Evolutionary conservation across 208 protist genomes (phyloP), one percentile per base, ranked within the genome.

Genomic region (Blechomonas ayalai): DNA sequence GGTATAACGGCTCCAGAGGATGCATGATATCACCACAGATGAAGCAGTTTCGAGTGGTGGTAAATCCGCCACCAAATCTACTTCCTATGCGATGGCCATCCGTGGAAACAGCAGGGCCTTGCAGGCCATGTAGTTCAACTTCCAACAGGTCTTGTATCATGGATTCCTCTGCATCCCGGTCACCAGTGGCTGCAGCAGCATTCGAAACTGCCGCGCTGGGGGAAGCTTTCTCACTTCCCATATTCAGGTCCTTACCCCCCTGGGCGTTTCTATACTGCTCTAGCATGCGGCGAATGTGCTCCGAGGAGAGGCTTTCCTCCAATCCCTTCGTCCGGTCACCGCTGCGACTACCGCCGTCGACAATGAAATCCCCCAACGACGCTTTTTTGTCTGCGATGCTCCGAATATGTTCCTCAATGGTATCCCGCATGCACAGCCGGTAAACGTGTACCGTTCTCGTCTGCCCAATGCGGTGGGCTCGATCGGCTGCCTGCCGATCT

Each of bases 401-500:
- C 38, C 90, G 81, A 55, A 99, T 98, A 53, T 90, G 71, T 59
- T 98, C 88, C 69, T 99, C 97, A 29, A 98, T 68, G 3, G 95
- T 97, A 26, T 81, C 80, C 20, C 54, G 47, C 20, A 97, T 92
- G 16, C 98, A 86, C 6, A 99, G 61, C 12, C 97, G 77, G 52
- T 98, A 95, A 4, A 99, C 93, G 28, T 74, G 83, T 22, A 99
- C 97, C n/a, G 51, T 32, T 12, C 90, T 76, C 4, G 60, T 97
- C 68, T 99, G 96, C 0, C 96, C 97, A 40, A 99, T 97, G 46
- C 96, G 73, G 55, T 98, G 96, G 6, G 77, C 82, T 8, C 97
- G 73, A 25, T 96, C 95, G 20, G 92, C 76, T 8, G 96, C 97
- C 72, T 99, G 97, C 9, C 97, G 71, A 63, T 99, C 97, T 27